Percentiles rank a stretch among this genome's conserved stretches.
phyloP scores from a whole-genome alignment of 2,329 filamentous ascomycete genomes.

The Lachnellula cervina region DNA sequence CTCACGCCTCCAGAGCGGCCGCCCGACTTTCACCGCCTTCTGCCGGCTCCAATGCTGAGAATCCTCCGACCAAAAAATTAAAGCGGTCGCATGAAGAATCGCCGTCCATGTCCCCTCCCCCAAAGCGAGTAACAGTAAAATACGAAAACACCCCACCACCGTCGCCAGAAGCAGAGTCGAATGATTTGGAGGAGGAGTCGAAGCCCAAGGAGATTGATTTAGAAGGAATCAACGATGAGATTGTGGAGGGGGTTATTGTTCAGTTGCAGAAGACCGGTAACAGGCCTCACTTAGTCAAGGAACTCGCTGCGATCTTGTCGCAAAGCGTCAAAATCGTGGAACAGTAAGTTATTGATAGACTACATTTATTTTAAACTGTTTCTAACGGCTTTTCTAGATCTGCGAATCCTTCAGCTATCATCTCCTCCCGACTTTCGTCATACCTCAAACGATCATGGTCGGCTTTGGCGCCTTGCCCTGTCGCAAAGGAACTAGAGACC shows the following conservation, averaged over 20 bases:
- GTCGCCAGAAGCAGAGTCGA: slow-evolving; percentile 54
- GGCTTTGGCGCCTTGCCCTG: slow-evolving; percentile 71
- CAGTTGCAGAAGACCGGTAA: slow-evolving; percentile 89
- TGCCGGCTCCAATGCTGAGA: slow-evolving; percentile 27
- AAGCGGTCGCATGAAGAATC: slow-evolving; percentile 69
- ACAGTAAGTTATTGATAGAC: slow-evolving; percentile 61
- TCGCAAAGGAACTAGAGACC: slow-evolving; percentile 88
- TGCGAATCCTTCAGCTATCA: slow-evolving; percentile 89
- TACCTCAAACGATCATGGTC: slow-evolving; percentile 88
- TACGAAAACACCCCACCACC: slow-evolving; percentile 75
- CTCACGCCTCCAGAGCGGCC: slow-evolving; percentile 54
- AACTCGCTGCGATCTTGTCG: slow-evolving; percentile 76
- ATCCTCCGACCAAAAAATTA: slow-evolving; percentile 58
- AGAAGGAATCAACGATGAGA: slow-evolving; percentile 86
- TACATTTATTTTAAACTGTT: slow-evolving; percentile 8
- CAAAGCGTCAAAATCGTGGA: slow-evolving; percentile 77
- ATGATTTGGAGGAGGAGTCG: slow-evolving; percentile 38
- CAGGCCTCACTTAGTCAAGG: slow-evolving; percentile 89
- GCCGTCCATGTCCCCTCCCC: slow-evolving; percentile 41
- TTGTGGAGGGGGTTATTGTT: slow-evolving; percentile 84
- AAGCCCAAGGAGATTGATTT: slow-evolving; percentile 62
- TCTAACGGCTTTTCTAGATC: slow-evolving; percentile 56
- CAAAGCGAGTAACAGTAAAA: slow-evolving; percentile 36
- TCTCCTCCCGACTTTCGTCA: slow-evolving; percentile 83
- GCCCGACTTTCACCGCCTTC: slow-evolving; percentile 34